Evolutionary conservation across 2,329 filamentous ascomycete genomes (phyloP).

Genomic region (Talaromyces funiculosus): DNA sequence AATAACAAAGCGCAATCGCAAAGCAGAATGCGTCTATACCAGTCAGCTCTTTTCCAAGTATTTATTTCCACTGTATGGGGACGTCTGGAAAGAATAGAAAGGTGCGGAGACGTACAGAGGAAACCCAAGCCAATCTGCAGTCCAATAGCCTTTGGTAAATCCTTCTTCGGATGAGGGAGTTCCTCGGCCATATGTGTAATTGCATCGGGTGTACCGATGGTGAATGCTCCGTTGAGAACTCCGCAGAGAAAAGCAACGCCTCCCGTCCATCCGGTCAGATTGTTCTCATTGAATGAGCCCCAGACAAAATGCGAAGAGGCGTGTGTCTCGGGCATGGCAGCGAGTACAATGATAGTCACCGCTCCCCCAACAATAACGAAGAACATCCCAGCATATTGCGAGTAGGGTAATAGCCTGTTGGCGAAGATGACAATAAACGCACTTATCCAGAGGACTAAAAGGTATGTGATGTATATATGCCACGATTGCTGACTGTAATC

Average conservation of each 20-base stretch:
- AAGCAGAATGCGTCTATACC: constrained; percentile 40
- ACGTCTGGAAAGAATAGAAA: too few species aligned
- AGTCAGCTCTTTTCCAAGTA: neutral
- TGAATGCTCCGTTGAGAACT: constrained; percentile 45
- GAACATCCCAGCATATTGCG: constrained; percentile 44
- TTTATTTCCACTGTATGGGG: too few species aligned
- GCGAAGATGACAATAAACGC: constrained; percentile 45
- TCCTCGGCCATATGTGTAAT: constrained; percentile 50
- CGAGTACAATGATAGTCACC: constrained; percentile 45
- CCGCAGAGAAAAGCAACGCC: constrained; percentile 48
- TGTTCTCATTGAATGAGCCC: constrained; percentile 49
- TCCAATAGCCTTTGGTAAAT: constrained; percentile 24
- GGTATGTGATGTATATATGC: constrained; percentile 43
- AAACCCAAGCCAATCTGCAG: constrained; percentile 37
- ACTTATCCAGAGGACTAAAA: constrained; percentile 38
- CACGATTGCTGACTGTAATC: constrained; percentile 42
- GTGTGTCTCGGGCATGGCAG: constrained; percentile 41
- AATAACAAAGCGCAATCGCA: constrained; percentile 50
- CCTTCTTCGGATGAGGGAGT: constrained; percentile 35
- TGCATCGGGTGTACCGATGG: constrained; percentile 45
- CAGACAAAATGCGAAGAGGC: constrained; percentile 49
- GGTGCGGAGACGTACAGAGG: constrained; percentile 22
- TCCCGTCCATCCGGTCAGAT: constrained; percentile 49
- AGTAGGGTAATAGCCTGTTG: constrained; percentile 38
- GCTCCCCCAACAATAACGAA: constrained; percentile 45